Conservation (phyloP, 306 rosid species). For the Abrus precatorius region DNA sequence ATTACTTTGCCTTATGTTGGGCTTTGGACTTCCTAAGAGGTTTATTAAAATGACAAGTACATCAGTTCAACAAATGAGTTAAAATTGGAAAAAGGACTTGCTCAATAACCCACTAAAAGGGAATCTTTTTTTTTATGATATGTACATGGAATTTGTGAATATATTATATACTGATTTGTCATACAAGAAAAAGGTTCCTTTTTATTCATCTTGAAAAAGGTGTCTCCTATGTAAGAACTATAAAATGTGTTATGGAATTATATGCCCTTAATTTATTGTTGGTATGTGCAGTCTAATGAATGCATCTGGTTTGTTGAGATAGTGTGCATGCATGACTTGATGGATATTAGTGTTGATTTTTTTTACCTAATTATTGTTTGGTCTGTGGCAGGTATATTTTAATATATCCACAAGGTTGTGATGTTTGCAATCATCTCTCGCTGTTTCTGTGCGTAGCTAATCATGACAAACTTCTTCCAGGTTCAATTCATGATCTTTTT, state of each 20-base stretch:
- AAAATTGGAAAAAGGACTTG: constrained; percentile 18
- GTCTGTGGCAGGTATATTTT: constrained; percentile 87
- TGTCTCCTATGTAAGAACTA: not conserved
- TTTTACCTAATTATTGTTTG: constrained; percentile 44
- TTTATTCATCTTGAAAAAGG: constrained; percentile 4
- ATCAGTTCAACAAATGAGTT: not conserved
- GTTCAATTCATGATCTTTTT: constrained; percentile 50
- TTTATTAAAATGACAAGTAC: constrained; percentile 3
- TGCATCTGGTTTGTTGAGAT: constrained; percentile 20
- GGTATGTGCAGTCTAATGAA: constrained; percentile 14
- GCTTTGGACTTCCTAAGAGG: constrained; percentile 24
- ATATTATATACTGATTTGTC: constrained; percentile 25
- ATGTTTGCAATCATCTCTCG: constrained; percentile 98
- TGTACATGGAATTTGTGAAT: constrained; percentile 17
- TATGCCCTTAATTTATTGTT: constrained; percentile 13
- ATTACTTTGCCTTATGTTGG: not conserved
- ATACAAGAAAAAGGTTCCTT: not conserved
- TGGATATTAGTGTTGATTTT: constrained; percentile 23
- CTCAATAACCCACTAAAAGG: constrained; percentile 18
- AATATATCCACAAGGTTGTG: constrained; percentile 98
- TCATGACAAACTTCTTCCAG: constrained; percentile 99
- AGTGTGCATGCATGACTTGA: constrained; percentile 15
- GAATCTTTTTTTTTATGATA: constrained; percentile 16
- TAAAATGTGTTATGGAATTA: constrained; percentile 15
- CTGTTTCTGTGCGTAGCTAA: constrained; percentile 96